Evolutionary conservation across 1,284 basidiomycete species (phyloP), one percentile per base, ranked within the genome.

Genomic region (Leccinum huronense): DNA sequence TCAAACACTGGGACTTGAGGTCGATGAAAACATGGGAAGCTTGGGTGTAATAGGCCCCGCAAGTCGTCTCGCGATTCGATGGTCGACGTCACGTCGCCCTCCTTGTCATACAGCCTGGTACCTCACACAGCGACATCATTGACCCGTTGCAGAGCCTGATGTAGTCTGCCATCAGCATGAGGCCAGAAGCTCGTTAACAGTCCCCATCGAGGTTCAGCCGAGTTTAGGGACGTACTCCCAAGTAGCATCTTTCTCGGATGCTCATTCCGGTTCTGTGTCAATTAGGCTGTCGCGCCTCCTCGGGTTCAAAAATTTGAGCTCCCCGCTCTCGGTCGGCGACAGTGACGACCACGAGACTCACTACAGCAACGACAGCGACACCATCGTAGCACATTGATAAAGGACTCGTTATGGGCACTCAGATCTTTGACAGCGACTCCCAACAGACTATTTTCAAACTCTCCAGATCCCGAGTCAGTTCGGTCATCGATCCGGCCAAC

Each of bases 1-100:
- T 94, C 7, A 92, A 95, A 70, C 89, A 91, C 64, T 94, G n/a
- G 85, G 87, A 54, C 86, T 83, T 67, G 93, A 93, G 75, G 91
- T 59, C 81, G 80, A 65, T 84, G 84, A 65, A 86, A 81, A 65
- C 89, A 93, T 69, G 91, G 91, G 72, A 86, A 76, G 69, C 75
- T 76, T 60, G 81, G 80, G 42, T 74, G 76, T 61, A 81, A 80
- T 70, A 82, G 90, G 23, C 86, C 84, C 0, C 83, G 90, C 70
- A 93, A 93, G 75, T 82, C 84, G 1, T 90, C 89, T 53, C 83
- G 86, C 63, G 82, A 86, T 66, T 91, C 87, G 33, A 83, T 75
- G 31, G 83, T 85, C 70, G 90, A 91, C 66, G 87, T 87, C 65
- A 85, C 81, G 13, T 90, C 88, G 23, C 81, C 90, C 65, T 87